Conservation (phyloP, 2,329 filamentous ascomycete species). For the Ascosphaera aggregata region DNA sequence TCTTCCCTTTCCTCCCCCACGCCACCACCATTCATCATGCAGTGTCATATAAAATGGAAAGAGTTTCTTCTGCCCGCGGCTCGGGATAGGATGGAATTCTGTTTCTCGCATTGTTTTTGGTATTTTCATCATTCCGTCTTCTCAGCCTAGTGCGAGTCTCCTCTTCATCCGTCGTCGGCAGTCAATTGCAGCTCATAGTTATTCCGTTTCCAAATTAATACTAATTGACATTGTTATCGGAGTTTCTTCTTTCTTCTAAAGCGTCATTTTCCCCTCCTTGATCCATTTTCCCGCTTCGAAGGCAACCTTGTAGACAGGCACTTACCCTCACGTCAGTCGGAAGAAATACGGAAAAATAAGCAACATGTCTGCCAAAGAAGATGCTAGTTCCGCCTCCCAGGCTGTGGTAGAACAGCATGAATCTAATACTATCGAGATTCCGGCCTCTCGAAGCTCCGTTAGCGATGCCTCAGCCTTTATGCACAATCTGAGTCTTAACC, state of each 20-base stretch:
- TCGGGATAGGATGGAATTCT: background rate
- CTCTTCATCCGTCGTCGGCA: background rate
- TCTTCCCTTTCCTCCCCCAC: background rate
- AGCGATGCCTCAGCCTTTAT: conserved; percentile 46
- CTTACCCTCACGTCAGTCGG: background rate
- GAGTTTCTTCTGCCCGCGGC: background rate
- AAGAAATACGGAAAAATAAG: background rate
- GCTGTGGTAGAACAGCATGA: conserved; percentile 4
- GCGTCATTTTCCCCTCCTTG: no score
- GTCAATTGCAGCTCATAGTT: no score
- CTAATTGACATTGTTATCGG: background rate
- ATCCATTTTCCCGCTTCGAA: no score
- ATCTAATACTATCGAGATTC: conserved; percentile 40
- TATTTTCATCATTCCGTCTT: background rate
- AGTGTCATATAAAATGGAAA: background rate
- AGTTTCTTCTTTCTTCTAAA: background rate
- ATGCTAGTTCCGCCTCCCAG: background rate
- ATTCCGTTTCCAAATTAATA: no score
- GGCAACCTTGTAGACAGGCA: background rate
- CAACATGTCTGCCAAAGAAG: background rate
- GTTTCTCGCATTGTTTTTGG: background rate
- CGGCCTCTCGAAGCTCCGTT: conserved; percentile 42
- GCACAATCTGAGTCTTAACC: conserved; percentile 46
- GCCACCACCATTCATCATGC: background rate
- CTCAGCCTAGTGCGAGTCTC: background rate